Evolutionary conservation across 2,329 filamentous ascomycete genomes (phyloP).

Genomic region (Tolypocladium guangdongense): DNA sequence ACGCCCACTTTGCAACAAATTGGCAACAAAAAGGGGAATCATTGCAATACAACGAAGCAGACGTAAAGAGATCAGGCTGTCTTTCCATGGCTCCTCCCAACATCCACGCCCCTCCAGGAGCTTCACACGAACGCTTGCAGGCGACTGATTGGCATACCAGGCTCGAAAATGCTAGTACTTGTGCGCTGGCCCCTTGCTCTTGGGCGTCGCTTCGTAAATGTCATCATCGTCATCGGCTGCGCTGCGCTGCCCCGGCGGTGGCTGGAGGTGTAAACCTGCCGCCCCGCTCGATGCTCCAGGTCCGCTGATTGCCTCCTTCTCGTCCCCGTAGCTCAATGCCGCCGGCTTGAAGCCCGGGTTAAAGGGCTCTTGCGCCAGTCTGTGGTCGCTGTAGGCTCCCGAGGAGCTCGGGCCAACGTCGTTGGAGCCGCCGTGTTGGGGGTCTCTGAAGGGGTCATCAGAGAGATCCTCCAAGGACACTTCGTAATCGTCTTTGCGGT

Average conservation of each 20-base stretch:
- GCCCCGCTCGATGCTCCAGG: conserved; percentile 7
- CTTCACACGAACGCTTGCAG: background rate
- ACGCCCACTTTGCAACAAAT: no score
- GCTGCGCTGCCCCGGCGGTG: conserved; percentile 7
- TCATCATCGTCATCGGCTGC: conserved; percentile 26
- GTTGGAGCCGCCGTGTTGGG: conserved; percentile 7
- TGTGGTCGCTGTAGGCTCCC: conserved; percentile 9
- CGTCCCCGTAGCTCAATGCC: background rate
- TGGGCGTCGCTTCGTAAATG: conserved; percentile 28
- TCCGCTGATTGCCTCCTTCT: conserved; percentile 2
- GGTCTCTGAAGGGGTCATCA: conserved; percentile 25
- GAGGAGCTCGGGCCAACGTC: conserved; percentile 5
- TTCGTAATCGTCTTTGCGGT: conserved; percentile 11
- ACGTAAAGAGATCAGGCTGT: background rate
- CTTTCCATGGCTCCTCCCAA: background rate
- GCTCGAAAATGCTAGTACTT: conserved; percentile 14
- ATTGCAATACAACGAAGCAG: background rate
- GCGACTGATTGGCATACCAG: no score
- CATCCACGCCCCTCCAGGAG: background rate
- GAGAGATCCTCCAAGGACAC: conserved; percentile 13
- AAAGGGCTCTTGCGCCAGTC: conserved; percentile 25
- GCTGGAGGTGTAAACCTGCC: background rate
- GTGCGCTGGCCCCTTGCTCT: conserved; percentile 25
- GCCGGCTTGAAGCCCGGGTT: conserved; percentile 23
- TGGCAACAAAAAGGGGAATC: background rate